Evolutionary conservation across 257 asterid species (phyloP), one percentile per base, ranked within the genome.

Genomic region (Gentiana straminea): DNA sequence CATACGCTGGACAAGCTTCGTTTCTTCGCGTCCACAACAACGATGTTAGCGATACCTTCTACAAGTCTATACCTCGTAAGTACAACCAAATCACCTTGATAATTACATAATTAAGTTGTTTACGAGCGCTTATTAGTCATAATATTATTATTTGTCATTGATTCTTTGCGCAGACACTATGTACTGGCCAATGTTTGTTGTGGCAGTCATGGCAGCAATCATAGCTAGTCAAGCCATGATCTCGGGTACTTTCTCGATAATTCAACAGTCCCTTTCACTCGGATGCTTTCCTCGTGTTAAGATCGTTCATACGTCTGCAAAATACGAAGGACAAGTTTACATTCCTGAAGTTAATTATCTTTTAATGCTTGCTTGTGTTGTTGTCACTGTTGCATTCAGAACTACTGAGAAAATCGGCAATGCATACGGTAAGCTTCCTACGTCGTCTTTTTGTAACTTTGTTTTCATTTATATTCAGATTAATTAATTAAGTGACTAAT

Each of bases 151-250:
- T 10, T 8, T 55, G 13, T 13, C 55, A 13, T 45, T 49, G 24
- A 4, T 24, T 35, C 6, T 33, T 24, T 39, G 8, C 67, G 75
- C 68, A 79, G 84, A 49, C 1, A 67, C 73, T 3, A 1, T 83
- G 65, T 83, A 75, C 35, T 83, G 93, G 93, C 86, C 93, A 7
- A 66, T 70, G 79, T 80, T 83, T 59, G 81, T 71, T 54, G 73
- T 75, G 24, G 81, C 86, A 2, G 79, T 76, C 0, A 2, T 63
- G 35, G 84, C 91, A 2, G 61, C 91, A 1, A 63, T 77, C 60
- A 69, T 82, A 8, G 86, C 91, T 15, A 82, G 91, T 45, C 91
- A 82, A 60, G 82, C 91, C 1, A 48, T 82, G 81, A 82, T 82
- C 49, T 71, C 93, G 0, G 93, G 82, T 1, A 64, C 85, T 1